phyloP scores from a whole-genome alignment of 352 stramenopile species.

The Globisporangium nagaii region DNA sequence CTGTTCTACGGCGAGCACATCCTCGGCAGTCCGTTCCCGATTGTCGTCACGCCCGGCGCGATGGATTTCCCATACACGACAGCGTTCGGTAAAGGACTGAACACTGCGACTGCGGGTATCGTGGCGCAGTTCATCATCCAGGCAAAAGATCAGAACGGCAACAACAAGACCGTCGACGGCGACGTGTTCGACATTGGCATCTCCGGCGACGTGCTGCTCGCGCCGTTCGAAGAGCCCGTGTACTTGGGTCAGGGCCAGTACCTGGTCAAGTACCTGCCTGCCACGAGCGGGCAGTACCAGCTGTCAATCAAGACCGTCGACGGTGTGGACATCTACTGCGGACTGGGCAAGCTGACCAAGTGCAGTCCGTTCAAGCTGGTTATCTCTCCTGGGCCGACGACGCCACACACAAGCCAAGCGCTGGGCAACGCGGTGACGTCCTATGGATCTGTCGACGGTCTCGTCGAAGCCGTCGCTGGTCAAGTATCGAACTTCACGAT shows the following conservation, averaged over 20 bases:
- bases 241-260: conserved; percentile 93
- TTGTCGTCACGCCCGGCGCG: conserved; percentile 86
- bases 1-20: conserved; percentile 92
- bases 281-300: conserved; percentile 82
- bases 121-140: conserved; percentile 91
- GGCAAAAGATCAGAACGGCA: conserved; percentile 90
- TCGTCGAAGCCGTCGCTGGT: conserved; percentile 90
- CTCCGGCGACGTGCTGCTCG: conserved; percentile 33
- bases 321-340: conserved; percentile 94
- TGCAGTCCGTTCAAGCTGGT: conserved; percentile 92
- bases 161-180: conserved; percentile 85
- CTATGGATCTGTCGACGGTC: conserved; percentile 73
- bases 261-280: conserved; percentile 81
- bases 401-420: conserved; percentile 86
- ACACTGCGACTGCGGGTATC: conserved; percentile 75
- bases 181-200: conserved; percentile 76
- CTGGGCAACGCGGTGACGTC: conserved; percentile 51
- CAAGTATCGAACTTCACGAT: conserved; percentile 93
- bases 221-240: conserved; percentile 58
- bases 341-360: conserved; percentile 83
- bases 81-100: conserved; percentile 80
- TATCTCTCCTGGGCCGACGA: conserved; percentile 85
- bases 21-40: conserved; percentile 89
- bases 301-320: conserved; percentile 89
- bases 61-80: conserved; percentile 95